These are phyloP conservation scores for Malassezia furfur DNA, from an alignment of 1,284 basidiomycete genomes.

Conservation along the genomic window DNA sequence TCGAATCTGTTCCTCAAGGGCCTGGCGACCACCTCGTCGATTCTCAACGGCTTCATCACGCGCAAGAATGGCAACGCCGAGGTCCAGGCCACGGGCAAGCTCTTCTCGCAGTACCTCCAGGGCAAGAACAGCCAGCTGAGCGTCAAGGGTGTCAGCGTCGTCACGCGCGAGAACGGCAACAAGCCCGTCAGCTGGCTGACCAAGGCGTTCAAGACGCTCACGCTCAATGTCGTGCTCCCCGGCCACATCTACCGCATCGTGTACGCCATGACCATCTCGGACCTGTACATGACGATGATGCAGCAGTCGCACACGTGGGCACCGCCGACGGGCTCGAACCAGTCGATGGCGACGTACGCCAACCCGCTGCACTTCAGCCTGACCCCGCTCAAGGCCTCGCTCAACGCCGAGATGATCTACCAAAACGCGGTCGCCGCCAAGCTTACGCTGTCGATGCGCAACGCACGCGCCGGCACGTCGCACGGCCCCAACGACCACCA, in stretches of 20 bases:
- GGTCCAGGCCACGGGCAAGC: slow-evolving; percentile 54
- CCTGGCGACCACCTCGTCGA: slow-evolving; percentile 53
- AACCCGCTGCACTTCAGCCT: slow-evolving; percentile 70
- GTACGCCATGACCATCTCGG: slow-evolving; percentile 58
- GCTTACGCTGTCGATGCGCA: slow-evolving; percentile 54
- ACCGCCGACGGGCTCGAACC: slow-evolving; percentile 43
- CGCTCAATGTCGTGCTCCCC: slow-evolving; percentile 58
- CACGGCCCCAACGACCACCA: slow-evolving; percentile 55
- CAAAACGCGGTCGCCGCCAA: slow-evolving; percentile 56
- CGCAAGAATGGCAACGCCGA: slow-evolving; percentile 54
- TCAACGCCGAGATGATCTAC: slow-evolving; percentile 55
- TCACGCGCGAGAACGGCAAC: slow-evolving; percentile 47
- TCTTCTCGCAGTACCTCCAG: slow-evolving; percentile 62
- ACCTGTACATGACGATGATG: slow-evolving; percentile 57
- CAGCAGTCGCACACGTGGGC: slow-evolving; percentile 27
- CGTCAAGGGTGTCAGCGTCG: slow-evolving; percentile 59
- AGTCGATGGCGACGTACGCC: slow-evolving; percentile 60
- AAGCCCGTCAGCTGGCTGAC: slow-evolving; percentile 62
- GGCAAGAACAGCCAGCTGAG: slow-evolving; percentile 60
- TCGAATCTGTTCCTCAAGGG: slow-evolving; percentile 55
- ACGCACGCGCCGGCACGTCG: slow-evolving; percentile 55
- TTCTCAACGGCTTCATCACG: slow-evolving; percentile 59
- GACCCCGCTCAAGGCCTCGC: slow-evolving; percentile 57
- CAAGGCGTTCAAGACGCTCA: slow-evolving; percentile 61
- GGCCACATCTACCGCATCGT: slow-evolving; percentile 63